Evolutionary conservation across 331 rosid species (phyloP).

Genomic region (Malus hybrid): DNA sequence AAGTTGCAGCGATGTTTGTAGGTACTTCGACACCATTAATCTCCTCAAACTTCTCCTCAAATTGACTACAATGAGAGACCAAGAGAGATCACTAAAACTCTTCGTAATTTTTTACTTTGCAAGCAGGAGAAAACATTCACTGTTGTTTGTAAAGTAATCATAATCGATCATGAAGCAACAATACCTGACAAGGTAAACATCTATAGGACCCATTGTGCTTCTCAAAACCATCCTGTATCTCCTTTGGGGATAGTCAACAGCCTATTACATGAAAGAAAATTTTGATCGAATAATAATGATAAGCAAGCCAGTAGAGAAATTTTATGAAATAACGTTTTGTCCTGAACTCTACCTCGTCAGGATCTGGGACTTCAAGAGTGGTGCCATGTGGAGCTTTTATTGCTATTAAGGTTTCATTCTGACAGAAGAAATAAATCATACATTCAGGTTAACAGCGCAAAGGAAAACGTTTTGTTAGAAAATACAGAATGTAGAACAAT

Average conservation of each 20-base stretch:
- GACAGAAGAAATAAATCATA: constrained; percentile 14
- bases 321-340: neutral
- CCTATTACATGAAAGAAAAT: constrained; percentile 43
- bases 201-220: constrained; percentile 97
- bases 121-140: constrained; percentile 4
- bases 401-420: constrained; percentile 97
- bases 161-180: constrained; percentile 6
- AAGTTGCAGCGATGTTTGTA: constrained; percentile 47
- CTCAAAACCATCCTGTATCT: constrained; percentile 92
- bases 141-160: constrained; percentile 9
- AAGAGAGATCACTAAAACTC: neutral
- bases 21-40: constrained; percentile 60
- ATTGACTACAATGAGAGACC: constrained; percentile 54
- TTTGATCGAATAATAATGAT: constrained; percentile 19
- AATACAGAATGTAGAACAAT: neutral
- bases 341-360: constrained; percentile 74
- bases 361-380: constrained; percentile 97
- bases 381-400: constrained; percentile 99
- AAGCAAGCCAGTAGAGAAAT: constrained; percentile 1
- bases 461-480: neutral
- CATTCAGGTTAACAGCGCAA: constrained; percentile 9
- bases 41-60: constrained; percentile 96
- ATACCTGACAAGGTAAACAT: constrained; percentile 97
- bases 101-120: neutral
- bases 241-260: constrained; percentile 92